Evolutionary conservation across 331 rosid species (phyloP).

Genomic region (Quercus tomentella): DNA sequence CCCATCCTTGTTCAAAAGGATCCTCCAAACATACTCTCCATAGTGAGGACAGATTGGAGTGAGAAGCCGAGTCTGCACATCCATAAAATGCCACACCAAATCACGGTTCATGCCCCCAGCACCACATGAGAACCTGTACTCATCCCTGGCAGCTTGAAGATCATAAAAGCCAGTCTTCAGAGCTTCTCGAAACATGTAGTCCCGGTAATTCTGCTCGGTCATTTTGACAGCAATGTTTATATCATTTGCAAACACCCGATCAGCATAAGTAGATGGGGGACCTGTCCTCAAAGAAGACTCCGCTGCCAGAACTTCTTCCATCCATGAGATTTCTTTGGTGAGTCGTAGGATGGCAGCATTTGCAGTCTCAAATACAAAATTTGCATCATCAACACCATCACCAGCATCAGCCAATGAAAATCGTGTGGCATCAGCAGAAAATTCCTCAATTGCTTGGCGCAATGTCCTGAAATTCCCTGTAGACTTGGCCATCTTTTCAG

Average conservation of each 20-base stretch:
- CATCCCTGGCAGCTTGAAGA: conserved; percentile 90
- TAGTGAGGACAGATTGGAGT: conserved; percentile 95
- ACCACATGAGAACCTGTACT: conserved; percentile 83
- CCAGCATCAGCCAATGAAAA: conserved; percentile 98
- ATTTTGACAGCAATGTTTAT: conserved; percentile 70
- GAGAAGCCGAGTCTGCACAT: conserved; percentile 85
- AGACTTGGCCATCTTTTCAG: conserved; percentile 90
- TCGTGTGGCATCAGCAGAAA: conserved; percentile 88
- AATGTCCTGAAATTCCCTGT: conserved; percentile 89
- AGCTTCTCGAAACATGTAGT: conserved; percentile 83
- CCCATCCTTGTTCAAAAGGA: conserved; percentile 75
- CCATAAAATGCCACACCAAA: conserved; percentile 75
- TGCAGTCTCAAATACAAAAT: conserved; percentile 87
- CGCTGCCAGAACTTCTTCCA: conserved; percentile 69
- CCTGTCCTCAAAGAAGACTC: conserved; percentile 73
- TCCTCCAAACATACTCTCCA: conserved; percentile 87
- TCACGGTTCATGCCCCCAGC: conserved; percentile 71
- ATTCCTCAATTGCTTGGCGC: conserved; percentile 83
- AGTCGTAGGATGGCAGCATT: conserved; percentile 84
- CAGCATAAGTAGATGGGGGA: conserved; percentile 85
- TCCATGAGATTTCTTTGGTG: conserved; percentile 86
- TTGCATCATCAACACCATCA: conserved; percentile 97
- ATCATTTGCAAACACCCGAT: conserved; percentile 84
- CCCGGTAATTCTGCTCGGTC: conserved; percentile 71
- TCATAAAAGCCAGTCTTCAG: conserved; percentile 88